phyloP scores from a whole-genome alignment of 345 rosid genomes.

The Mallotus nudiflorus region DNA sequence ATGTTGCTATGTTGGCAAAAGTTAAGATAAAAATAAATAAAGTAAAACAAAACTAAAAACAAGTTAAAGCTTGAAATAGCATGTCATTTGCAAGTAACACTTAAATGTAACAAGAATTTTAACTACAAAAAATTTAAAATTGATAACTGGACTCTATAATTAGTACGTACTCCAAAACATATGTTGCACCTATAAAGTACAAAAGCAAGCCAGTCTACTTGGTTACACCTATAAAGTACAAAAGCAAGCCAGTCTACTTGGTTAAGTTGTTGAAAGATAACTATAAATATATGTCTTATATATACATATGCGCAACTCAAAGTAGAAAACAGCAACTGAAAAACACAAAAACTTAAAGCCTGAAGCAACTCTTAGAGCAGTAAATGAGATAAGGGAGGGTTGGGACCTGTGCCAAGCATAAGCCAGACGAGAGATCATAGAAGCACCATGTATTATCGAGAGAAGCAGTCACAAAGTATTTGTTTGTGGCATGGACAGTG shows the following conservation, averaged over 20 bases:
- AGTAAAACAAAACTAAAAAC: not conserved
- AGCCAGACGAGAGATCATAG: conserved; percentile 83
- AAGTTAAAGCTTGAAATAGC: not conserved
- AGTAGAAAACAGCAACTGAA: not conserved
- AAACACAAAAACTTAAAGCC: not conserved
- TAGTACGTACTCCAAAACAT: not conserved
- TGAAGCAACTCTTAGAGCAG: not conserved
- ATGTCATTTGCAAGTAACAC: not conserved
- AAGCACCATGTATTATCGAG: conserved; percentile 95
- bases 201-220: not conserved
- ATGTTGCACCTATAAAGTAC: not conserved
- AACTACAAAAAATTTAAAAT: not conserved
- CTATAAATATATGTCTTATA: not conserved
- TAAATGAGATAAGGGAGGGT: not conserved
- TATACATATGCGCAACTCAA: not conserved
- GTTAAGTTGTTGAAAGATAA: not conserved
- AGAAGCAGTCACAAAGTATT: conserved; percentile 93
- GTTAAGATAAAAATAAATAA: no score
- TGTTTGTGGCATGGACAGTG: conserved; percentile 91
- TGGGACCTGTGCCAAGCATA: conserved; percentile 83
- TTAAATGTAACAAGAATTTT: no score
- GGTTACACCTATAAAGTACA: no score
- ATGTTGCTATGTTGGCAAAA: not conserved
- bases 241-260: no score
- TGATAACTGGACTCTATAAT: not conserved